phyloP scores from a whole-genome alignment of 202 grass and related monocot species.

The Saccharum hybrid region DNA sequence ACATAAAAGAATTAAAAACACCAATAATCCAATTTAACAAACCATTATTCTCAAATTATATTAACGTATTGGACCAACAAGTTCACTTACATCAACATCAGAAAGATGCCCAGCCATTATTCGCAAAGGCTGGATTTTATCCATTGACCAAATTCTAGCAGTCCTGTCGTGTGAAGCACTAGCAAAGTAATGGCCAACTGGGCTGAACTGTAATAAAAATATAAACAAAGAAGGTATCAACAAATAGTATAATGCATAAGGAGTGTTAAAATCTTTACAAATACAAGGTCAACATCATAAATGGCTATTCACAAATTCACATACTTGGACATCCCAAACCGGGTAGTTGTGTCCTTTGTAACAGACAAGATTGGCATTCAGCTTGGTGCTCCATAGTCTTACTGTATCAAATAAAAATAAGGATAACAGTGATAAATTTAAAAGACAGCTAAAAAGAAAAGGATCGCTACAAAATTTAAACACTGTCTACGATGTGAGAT shows the following conservation, averaged over 20 bases:
- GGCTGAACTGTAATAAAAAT: constrained; percentile 75
- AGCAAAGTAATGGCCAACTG: constrained; percentile 96
- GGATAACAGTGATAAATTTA: not conserved
- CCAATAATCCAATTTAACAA: constrained; percentile 5
- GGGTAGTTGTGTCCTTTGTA: constrained; percentile 99
- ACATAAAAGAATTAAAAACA: constrained; percentile 12
- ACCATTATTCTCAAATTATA: not conserved
- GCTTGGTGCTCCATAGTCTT: constrained; percentile 90
- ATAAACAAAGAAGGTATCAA: constrained; percentile 24
- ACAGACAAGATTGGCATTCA: constrained; percentile 95
- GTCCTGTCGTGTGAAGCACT: constrained; percentile 96
- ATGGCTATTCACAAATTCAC: constrained; percentile 33
- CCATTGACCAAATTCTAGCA: constrained; percentile 96
- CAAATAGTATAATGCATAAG: constrained; percentile 16
- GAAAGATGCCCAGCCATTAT: constrained; percentile 96
- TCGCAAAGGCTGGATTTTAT: constrained; percentile 92
- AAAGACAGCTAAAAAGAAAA: constrained; percentile 23
- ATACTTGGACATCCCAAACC: constrained; percentile 96
- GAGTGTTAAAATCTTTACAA: not conserved
- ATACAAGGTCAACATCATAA: constrained; percentile 7
- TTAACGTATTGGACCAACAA: constrained; percentile 9
- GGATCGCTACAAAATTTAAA: constrained; percentile 23
- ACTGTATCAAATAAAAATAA: constrained; percentile 58
- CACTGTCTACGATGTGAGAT: not conserved
- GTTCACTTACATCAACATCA: constrained; percentile 94